Percentiles rank a stretch among this genome's conserved stretches.
phyloP scores from a whole-genome alignment of 1,139 yeast genomes.

The Magnusiomyces suaveolens region DNA sequence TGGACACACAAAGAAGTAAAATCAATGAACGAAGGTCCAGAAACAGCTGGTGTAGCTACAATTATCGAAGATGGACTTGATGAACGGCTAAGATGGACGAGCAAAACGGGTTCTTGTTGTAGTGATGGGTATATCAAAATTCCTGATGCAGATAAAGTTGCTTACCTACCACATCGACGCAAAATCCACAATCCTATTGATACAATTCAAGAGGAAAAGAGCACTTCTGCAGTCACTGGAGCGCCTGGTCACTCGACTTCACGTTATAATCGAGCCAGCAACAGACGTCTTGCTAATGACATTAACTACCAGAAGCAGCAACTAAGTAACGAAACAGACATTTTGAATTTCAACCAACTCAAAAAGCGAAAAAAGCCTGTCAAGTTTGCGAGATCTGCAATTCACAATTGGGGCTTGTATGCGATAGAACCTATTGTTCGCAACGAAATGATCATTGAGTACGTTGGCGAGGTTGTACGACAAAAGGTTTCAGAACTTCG shows the following conservation, averaged over 20 bases:
- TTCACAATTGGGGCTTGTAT: slow-evolving; percentile 96
- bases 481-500: slow-evolving; percentile 93
- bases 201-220: slow-evolving; percentile 23
- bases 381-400: slow-evolving; percentile 89
- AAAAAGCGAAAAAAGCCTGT: slow-evolving; percentile 90
- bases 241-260: slow-evolving; percentile 45
- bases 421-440: slow-evolving; percentile 92
- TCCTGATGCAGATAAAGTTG: slow-evolving; percentile 60
- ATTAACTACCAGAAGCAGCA: slow-evolving; percentile 71
- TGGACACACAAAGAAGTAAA: slow-evolving; percentile 46
- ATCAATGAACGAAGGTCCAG: slow-evolving; percentile 16
- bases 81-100: slow-evolving; percentile 13
- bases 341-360: slow-evolving; percentile 63
- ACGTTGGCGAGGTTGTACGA: slow-evolving; percentile 92
- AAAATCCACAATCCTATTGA: slow-evolving; percentile 39
- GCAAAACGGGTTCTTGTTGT: slow-evolving; percentile 52
- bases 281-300: slow-evolving; percentile 85
- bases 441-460: slow-evolving; percentile 94
- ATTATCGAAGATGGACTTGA: slow-evolving; percentile 6
- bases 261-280: slow-evolving; percentile 79
- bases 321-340: slow-evolving; percentile 74
- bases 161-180: slow-evolving; percentile 72
- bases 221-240: slow-evolving; percentile 17
- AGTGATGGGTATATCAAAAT: slow-evolving; percentile 70
- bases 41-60: slow-evolving; percentile 8